Evolutionary conservation across 2,329 filamentous ascomycete genomes (phyloP), one percentile per base, ranked within the genome.

Genomic region (Seiridium unicorne): DNA sequence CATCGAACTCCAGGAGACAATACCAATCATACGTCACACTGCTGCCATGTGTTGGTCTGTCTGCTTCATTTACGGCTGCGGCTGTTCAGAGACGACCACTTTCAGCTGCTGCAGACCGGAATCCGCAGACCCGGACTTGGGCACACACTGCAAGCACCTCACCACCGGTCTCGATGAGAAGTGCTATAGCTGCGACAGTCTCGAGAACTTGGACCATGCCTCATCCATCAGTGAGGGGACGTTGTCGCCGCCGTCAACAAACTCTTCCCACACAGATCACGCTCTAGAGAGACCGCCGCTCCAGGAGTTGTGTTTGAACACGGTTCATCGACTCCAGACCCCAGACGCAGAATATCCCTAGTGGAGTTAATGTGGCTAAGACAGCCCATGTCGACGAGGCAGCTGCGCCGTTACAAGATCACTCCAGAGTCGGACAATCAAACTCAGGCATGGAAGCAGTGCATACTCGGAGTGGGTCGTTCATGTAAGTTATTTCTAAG

Each of bases 1-100:
- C 18, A 26, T 26, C 18, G 18, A 26, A 26, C 18, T 26, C 18
- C 18, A 26, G 18, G 18, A 26, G 18, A 26, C 18, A 26, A 26
- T 26, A 26, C 18, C 18, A 26, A 26, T 26, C 18, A 26, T 26
- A 26, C 18, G 18, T 26, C 18, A 26, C 18, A 26, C 3, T 1
- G 48, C 44, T 7, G 54, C 10, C 47, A 70, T 70, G 68, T 70
- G 69, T 51, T 65, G 58, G 4, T 59, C 60, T 4, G 61, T 71
- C n/a, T 54, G 44, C 9, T 72, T 65, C 63, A 40, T 38, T 40
- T 72, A 72, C 61, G 59, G 55, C 40, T 72, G 69, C 58, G 67
- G 68, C 44, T 70, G 69, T 51, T 18, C 42, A 36, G 64, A 70
- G 47, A 57, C 35, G 38, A 63, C 64, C 26, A 55, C 59, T 10